Conservation (phyloP, 2,329 filamentous ascomycete species). For the Huntiella moniliformis region DNA sequence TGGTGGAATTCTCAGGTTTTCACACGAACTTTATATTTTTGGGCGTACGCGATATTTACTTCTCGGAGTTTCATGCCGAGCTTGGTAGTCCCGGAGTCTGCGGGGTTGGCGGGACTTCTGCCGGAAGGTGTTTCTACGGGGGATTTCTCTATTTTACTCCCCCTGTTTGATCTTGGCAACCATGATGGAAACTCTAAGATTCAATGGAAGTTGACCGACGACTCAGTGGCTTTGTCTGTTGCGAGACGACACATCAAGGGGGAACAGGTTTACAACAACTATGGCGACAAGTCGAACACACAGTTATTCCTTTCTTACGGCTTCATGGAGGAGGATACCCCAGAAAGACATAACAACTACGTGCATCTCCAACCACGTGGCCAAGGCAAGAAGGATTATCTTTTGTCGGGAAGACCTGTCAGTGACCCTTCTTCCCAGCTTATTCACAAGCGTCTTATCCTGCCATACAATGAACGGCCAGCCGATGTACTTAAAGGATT, state of each 20-base stretch:
- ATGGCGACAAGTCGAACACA: conserved; percentile 55
- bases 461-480: background rate
- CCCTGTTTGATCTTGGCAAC: conserved; percentile 54
- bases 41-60: conserved; percentile 46
- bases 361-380: conserved; percentile 33
- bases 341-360: conserved; percentile 38
- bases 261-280: conserved; percentile 49
- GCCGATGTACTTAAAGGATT: conserved; percentile 26
- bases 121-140: background rate
- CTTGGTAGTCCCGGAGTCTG: conserved; percentile 27
- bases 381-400: conserved; percentile 21
- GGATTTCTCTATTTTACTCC: conserved; percentile 49
- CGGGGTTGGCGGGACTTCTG: conserved; percentile 15
- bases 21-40: conserved; percentile 35
- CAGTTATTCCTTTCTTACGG: conserved; percentile 48
- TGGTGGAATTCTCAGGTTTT: conserved; percentile 20
- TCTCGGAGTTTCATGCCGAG: conserved; percentile 46
- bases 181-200: conserved; percentile 43
- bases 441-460: background rate
- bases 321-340: conserved; percentile 33
- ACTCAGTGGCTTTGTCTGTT: conserved; percentile 26
- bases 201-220: conserved; percentile 32
- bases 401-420: conserved; percentile 34
- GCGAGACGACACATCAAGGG: conserved; percentile 28
- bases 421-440: conserved; percentile 28